Base-by-base conservation (phyloP, 441 rosid genomes). In the Erodium trifolium region DNA sequence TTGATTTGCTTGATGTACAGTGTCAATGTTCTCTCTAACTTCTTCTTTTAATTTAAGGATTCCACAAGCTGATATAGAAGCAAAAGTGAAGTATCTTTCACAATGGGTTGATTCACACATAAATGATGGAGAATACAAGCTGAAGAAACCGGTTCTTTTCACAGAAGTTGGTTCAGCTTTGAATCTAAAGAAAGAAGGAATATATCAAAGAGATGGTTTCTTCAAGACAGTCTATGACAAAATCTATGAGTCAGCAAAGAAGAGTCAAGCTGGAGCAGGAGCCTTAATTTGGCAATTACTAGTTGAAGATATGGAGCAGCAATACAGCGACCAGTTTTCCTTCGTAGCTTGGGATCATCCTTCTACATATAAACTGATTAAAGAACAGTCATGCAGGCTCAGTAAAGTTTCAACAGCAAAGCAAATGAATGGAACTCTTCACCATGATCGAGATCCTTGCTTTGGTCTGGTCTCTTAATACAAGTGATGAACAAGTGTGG, bases 261-360 rank as follows among this genome's bases (percentile, higher is more conserved):
- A 77, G 59, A 27, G 67, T 43, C 72, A 60, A 66, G 78, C 88
- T 29, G 85, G 84, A 29, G 85, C 83, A 5, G 88, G 84, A 65
- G 82, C 85, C 66, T 72, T 82, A 65, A 65, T 84, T 18, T 84
- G 83, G 86, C 88, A 82, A 70, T 62, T 84, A 65, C 29, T 82
- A 68, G 86, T 78, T 55, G 80, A 78, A 72, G 85, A 78, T 31
- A 69, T 65, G 7, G 80, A 75, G 19, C 70, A 11, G 7, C 47
- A 72, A 39, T 84, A 82, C 17, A 10, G 77, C 35, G 88, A 80
- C 69, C 71, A 23, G 29, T 84, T 82, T 53, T 77, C 78, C 7
- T 43, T 80, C 4, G 68, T 84, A 18, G 79, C 84, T 11, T 76
- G 80, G 82, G 62, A 80, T 69, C 73, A 70, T 53, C 82, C 78